Evolutionary conservation across 352 stramenopile genomes (phyloP), one percentile per base, ranked within the genome.

Genomic region (Globisporangium acanthophoron): DNA sequence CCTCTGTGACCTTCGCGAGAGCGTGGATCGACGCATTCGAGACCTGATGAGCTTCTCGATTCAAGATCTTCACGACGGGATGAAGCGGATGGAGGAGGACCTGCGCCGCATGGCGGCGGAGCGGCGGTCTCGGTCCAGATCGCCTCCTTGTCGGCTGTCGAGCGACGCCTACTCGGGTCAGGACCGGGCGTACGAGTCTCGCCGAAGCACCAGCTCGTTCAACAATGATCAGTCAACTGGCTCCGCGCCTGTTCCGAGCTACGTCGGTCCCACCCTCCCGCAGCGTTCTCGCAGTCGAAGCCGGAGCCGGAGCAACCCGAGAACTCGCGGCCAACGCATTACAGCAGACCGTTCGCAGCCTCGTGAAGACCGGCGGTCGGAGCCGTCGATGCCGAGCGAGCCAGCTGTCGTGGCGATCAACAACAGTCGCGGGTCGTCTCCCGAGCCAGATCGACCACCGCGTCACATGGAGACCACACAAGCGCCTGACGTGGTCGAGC

Each of bases 281-380:
- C 48, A 20, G 15, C 50, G 20, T 6, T 55, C 50, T 7, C 60
- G 56, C 1, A 70, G 64, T 41, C 62, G 66, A 5, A 76, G 67
- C 65, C 65, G 65, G 13, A 78, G 73, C 41, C 43, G 11, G 16
- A 35, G 39, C 52, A 47, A 21, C 43, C 39, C 16, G n/a, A 6
- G 16, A 35, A n/a, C 18, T 5, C 40, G 15, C 16, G 9, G 9
- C 6, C 24, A 54, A 9, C 52, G 24, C 37, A 5, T 11, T 20
- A 15, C 20, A 0, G 5, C 44, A 31, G 44, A 12, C n/a, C 44
- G 20, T 16, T 49, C 20, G 31, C 18, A 5, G 31, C 33, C 31
- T 31, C 50, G 11, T 33, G 16, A 15, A 8, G 27, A 3, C 12
- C 20, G 15, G 3, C 43, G 44, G 41, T 15, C 24, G 15, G 47